Evolutionary conservation across 2,329 filamentous ascomycete genomes (phyloP).

Genomic region (Hymenoscyphus albidus): DNA sequence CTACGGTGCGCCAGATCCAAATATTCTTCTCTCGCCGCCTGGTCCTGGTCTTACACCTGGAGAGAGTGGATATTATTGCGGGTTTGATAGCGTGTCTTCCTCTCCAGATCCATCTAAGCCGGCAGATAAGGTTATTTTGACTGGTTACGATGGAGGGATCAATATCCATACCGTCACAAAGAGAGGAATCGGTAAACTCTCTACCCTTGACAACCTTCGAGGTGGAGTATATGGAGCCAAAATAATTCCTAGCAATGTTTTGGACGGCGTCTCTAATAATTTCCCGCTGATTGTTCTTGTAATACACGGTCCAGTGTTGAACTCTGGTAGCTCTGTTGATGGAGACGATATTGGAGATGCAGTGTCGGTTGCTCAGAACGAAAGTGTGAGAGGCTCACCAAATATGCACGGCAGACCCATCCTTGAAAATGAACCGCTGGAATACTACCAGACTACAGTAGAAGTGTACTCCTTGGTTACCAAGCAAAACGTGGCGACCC

Average conservation of each 20-base stretch:
- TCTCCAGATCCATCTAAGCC: constrained; percentile 30
- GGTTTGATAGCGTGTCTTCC: constrained; percentile 67
- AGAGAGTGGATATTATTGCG: constrained; percentile 71
- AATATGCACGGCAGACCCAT: constrained; percentile 37
- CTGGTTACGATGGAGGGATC: constrained; percentile 76
- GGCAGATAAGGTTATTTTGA: constrained; percentile 63
- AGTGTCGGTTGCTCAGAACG: constrained; percentile 18
- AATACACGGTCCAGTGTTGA: constrained; percentile 69
- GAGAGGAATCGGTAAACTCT: constrained; percentile 65
- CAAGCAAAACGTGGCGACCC: constrained; percentile 65
- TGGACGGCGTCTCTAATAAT: constrained; percentile 49
- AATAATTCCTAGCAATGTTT: constrained; percentile 66
- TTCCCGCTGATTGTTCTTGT: constrained; percentile 76
- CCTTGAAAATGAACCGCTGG: constrained; percentile 40
- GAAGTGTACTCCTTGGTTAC: constrained; percentile 83
- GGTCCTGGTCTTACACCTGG: constrained; percentile 57
- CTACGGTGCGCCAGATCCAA: constrained; percentile 70
- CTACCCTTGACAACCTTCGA: constrained; percentile 69
- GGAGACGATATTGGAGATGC: constrained; percentile 24
- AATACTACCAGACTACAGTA: constrained; percentile 78
- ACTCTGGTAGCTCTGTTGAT: constrained; percentile 23
- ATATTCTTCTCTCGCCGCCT: constrained; percentile 49
- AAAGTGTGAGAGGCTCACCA: constrained; percentile 34
- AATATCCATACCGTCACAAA: constrained; percentile 72
- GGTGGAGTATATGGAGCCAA: constrained; percentile 81